Evolutionary conservation across 2,329 filamentous ascomycete species (phyloP).

Genomic region (Microcera coccophila): DNA sequence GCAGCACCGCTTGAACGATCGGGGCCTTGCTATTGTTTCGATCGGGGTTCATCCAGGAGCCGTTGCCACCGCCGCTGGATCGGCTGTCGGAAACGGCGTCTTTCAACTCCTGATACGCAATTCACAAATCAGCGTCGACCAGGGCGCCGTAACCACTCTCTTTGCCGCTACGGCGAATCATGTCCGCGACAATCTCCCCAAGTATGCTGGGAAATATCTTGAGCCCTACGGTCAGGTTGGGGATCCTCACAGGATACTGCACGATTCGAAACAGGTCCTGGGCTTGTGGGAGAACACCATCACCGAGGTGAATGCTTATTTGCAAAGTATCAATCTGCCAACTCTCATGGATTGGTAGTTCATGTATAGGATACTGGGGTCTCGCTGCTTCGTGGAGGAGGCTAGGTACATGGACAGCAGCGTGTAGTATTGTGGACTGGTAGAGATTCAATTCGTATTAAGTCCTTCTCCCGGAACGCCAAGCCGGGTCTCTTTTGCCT

Average conservation of each 20-base stretch:
- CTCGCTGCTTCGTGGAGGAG: too few relatives aligned
- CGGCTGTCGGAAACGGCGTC: neutral
- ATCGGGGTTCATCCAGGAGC: conserved; percentile 6
- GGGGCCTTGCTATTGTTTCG: conserved; percentile 1
- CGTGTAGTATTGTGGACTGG: too few relatives aligned
- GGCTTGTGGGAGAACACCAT: conserved; percentile 5
- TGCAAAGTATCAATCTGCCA: too few relatives aligned
- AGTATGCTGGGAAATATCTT: conserved; percentile 4
- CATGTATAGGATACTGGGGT: too few relatives aligned
- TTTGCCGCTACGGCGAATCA: conserved; percentile 8
- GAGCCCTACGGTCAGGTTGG: conserved; percentile 2
- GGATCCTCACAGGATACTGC: neutral
- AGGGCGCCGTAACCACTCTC: conserved; percentile 4
- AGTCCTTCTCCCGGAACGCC: too few relatives aligned
- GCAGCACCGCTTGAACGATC: conserved; percentile 5
- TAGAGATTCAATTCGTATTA: too few relatives aligned
- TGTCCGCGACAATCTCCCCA: neutral
- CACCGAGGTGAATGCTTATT: conserved; percentile 5
- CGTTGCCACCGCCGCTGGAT: neutral
- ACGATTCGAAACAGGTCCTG: conserved; percentile 2
- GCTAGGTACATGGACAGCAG: too few relatives aligned
- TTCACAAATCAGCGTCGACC: too few relatives aligned
- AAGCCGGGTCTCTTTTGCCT: too few relatives aligned
- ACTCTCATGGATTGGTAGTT: too few relatives aligned
- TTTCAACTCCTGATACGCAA: neutral